These are phyloP conservation scores for Agapanthus africanus DNA, from an alignment of 106 monocot species.

Conservation along the genomic window DNA sequence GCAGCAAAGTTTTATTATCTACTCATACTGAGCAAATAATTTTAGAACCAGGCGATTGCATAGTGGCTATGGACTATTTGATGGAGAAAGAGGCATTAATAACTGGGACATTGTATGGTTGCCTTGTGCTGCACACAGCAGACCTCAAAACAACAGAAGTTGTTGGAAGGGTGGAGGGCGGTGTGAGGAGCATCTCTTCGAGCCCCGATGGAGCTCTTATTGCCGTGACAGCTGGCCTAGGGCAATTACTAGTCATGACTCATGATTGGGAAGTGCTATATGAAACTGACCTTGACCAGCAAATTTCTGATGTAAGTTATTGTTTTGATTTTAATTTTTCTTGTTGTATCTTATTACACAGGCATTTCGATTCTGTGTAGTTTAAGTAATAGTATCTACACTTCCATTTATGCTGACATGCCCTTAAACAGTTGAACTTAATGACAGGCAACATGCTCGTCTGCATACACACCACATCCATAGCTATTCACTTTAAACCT, in stretches of 20 bases:
- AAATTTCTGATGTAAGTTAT: constrained; percentile 44
- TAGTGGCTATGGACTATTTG: constrained; percentile 72
- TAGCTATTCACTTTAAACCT: neutral
- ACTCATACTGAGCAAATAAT: constrained; percentile 26
- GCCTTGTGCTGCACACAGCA: constrained; percentile 45
- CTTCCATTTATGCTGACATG: neutral
- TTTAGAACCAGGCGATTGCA: constrained; percentile 53
- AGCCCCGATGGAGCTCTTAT: constrained; percentile 96
- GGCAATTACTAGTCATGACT: constrained; percentile 80
- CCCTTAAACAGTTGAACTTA: neutral
- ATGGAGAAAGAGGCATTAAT: constrained; percentile 90
- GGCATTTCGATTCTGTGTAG: neutral
- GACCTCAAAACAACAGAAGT: constrained; percentile 52
- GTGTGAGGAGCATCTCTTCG: constrained; percentile 56
- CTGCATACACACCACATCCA: neutral
- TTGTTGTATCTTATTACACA: neutral
- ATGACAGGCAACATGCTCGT: neutral
- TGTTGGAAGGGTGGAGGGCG: constrained; percentile 89
- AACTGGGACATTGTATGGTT: constrained; percentile 62
- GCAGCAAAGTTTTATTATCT: constrained; percentile 27
- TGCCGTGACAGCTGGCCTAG: constrained; percentile 68
- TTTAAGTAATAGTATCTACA: neutral
- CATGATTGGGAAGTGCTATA: constrained; percentile 90
- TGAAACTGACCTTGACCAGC: constrained; percentile 57
- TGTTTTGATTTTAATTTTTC: constrained; percentile 2